A percentile compares a stretch with the other conserved stretches of the same genome.
Evolutionary conservation across 2,329 filamentous ascomycete species (phyloP).

Genomic region (Pseudocercospora vitis): DNA sequence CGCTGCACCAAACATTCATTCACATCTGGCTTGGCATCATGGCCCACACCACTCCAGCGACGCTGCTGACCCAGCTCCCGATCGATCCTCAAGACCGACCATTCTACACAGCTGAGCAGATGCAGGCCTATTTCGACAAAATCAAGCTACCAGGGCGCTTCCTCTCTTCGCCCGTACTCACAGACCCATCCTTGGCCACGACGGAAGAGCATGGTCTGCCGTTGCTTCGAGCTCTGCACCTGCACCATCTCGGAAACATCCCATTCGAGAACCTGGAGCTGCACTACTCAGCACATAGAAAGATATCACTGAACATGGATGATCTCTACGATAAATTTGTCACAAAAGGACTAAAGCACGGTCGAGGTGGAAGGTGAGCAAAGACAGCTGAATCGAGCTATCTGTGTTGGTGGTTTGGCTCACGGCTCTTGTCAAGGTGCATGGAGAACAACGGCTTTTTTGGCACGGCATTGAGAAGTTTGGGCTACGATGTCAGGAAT

Average conservation of each 20-base stretch:
- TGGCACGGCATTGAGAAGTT: slow-evolving; percentile 50
- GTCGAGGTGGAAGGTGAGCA: slow-evolving; percentile 50
- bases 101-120: slow-evolving; percentile 25
- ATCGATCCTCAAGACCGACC: slow-evolving; percentile 25
- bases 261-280: slow-evolving; percentile 60
- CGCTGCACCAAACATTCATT: too few relatives aligned
- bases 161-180: slow-evolving; percentile 21
- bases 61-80: slow-evolving; percentile 22
- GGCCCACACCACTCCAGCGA: slow-evolving; percentile 21
- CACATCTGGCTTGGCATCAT: slow-evolving; percentile 12
- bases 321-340: slow-evolving; percentile 57
- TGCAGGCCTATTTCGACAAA: slow-evolving; percentile 28
- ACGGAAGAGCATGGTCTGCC: slow-evolving; percentile 32
- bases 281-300: slow-evolving; percentile 54
- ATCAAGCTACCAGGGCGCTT: slow-evolving; percentile 26
- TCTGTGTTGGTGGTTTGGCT: slow-evolving; percentile 29
- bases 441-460: slow-evolving; percentile 62
- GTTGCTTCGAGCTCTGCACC: slow-evolving; percentile 31
- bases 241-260: slow-evolving; percentile 48
- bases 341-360: slow-evolving; percentile 36
- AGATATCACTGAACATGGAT: slow-evolving; percentile 52
- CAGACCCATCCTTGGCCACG: slow-evolving; percentile 20
- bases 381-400: neutral
- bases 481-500: slow-evolving; percentile 51
- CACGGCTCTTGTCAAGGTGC: slow-evolving; percentile 39